Conservation (phyloP, 495 filamentous ascomycete species). For the Penicillium alfredii region DNA sequence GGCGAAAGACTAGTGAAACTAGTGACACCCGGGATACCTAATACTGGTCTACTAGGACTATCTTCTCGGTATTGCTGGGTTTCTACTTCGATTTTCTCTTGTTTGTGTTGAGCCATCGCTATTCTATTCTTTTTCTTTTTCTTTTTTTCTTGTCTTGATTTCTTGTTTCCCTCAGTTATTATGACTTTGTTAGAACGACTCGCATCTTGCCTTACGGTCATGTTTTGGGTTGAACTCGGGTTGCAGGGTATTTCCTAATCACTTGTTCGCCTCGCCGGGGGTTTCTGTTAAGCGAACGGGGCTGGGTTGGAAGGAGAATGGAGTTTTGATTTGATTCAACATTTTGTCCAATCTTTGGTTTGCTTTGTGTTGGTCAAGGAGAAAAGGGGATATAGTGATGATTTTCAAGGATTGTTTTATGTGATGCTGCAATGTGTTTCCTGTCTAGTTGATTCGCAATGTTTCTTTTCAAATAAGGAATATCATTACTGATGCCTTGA, state of each 20-base stretch:
- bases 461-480: background rate
- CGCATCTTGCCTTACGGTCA: background rate
- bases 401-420: too few relatives aligned
- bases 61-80: too few relatives aligned
- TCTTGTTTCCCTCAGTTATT: background rate
- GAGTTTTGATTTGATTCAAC: background rate
- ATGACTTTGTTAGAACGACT: background rate
- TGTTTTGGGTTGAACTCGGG: background rate
- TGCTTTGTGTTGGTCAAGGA: background rate
- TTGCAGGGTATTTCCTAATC: background rate
- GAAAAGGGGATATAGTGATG: background rate
- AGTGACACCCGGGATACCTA: conserved; percentile 5
- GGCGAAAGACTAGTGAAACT: conserved; percentile 24
- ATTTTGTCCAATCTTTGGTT: background rate
- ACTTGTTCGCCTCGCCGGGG: background rate
- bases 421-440: too few relatives aligned
- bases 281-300: background rate
- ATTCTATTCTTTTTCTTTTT: background rate
- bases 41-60: too few relatives aligned
- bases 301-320: background rate
- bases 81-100: too few relatives aligned
- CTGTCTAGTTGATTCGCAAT: background rate
- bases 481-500: too few relatives aligned
- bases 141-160: background rate
- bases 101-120: background rate